Conservation (phyloP, 208 protist species). For the Trypanosomatidae sp. region DNA sequence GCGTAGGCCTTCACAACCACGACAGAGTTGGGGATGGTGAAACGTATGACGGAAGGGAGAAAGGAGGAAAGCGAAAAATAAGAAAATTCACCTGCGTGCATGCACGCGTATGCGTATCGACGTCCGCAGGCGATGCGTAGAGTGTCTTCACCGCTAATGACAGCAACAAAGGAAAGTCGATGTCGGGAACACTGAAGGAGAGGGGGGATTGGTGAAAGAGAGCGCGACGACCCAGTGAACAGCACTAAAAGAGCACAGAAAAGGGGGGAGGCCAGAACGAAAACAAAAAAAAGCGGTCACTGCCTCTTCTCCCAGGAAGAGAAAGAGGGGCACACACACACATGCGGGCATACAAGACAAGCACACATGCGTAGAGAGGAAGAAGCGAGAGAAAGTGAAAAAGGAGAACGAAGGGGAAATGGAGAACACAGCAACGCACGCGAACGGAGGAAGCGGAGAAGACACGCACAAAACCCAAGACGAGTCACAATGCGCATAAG, state of each 20-base stretch:
- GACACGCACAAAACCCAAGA: constrained; percentile 3
- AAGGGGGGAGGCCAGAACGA: neutral
- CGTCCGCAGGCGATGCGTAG: neutral
- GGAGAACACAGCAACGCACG: neutral
- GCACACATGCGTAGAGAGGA: neutral
- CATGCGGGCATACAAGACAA: neutral
- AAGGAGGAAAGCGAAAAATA: neutral
- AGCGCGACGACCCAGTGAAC: neutral
- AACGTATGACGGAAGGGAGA: neutral
- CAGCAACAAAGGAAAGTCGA: neutral
- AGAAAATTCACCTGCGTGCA: neutral
- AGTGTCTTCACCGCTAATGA: neutral
- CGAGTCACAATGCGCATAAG: neutral
- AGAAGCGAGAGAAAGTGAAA: constrained; percentile 6
- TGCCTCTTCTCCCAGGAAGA: neutral
- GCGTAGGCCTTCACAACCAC: neutral
- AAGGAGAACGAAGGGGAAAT: constrained; percentile 7
- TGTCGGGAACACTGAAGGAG: neutral
- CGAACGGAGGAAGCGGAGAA: neutral
- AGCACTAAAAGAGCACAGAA: neutral
- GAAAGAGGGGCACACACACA: neutral
- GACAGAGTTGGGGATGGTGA: neutral
- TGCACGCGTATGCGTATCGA: neutral
- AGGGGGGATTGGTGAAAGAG: neutral
- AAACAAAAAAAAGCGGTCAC: neutral